Evolutionary conservation across 192 early-diverging fungal genomes (phyloP).

Genomic region (Irineochytrium annulatum): DNA sequence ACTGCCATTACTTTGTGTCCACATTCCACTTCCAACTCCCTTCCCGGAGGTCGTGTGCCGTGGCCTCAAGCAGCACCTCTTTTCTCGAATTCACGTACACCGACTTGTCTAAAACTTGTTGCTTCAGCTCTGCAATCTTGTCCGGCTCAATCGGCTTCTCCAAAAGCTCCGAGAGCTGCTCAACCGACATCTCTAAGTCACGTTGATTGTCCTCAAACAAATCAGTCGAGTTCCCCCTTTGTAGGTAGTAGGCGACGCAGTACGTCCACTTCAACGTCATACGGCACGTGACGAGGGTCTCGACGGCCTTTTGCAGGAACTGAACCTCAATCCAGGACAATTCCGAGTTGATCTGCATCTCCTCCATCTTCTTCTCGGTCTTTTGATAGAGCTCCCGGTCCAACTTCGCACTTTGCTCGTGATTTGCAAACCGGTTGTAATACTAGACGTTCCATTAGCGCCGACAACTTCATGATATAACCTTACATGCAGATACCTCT

Average conservation of each 20-base stretch:
- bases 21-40: conserved; percentile 68
- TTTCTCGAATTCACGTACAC: conserved; percentile 85
- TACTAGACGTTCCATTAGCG: conserved; percentile 52
- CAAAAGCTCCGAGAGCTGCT: conserved; percentile 84
- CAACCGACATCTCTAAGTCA: conserved; percentile 97
- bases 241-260: conserved; percentile 92
- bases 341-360: conserved; percentile 83
- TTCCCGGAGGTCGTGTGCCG: conserved; percentile 79
- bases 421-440: conserved; percentile 96
- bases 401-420: conserved; percentile 89
- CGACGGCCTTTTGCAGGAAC: conserved; percentile 89
- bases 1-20: conserved; percentile 6
- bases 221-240: conserved; percentile 76
- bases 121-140: conserved; percentile 74
- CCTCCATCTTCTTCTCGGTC: conserved; percentile 93
- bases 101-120: conserved; percentile 88
- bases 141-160: conserved; percentile 74
- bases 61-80: conserved; percentile 87
- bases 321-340: conserved; percentile 99
- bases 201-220: conserved; percentile 98
- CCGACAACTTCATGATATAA: conserved; percentile 1
- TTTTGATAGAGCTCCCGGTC: conserved; percentile 75
- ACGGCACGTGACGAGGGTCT: conserved; percentile 82
- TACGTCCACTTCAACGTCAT: conserved; percentile 97
- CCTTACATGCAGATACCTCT: conserved; percentile 91